Conservation (phyloP, 1,284 basidiomycete species). For the Rhodotorula sp. region DNA sequence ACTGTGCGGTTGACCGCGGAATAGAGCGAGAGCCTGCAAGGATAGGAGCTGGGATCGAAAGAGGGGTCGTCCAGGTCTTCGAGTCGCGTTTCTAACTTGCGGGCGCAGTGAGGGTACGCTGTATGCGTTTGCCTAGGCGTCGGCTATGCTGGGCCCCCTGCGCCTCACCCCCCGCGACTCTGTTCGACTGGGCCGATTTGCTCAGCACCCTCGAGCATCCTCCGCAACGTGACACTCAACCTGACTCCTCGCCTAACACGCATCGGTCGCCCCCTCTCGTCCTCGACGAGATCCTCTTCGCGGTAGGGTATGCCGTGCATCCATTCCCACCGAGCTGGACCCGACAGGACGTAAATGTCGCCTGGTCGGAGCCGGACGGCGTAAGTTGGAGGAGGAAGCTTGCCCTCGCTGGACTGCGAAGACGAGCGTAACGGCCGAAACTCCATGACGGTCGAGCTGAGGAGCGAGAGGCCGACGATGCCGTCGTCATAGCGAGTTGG, state of each 20-base stretch:
- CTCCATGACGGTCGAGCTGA: constrained; percentile 69
- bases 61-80: no score
- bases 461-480: constrained; percentile 72
- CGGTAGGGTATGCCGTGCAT: constrained; percentile 62
- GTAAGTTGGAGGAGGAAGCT: not conserved
- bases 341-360: constrained; percentile 65
- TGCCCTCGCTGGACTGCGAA: not conserved
- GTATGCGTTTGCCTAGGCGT: no score
- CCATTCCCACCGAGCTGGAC: constrained; percentile 69
- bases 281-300: constrained; percentile 43
- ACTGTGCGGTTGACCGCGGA: no score
- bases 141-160: no score
- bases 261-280: constrained; percentile 24
- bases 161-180: not conserved
- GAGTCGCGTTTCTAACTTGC: no score
- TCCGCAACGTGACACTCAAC: constrained; percentile 73
- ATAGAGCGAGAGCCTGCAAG: no score
- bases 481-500: constrained; percentile 71
- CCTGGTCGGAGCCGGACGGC: constrained; percentile 57
- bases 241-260: constrained; percentile 57
- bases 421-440: constrained; percentile 49
- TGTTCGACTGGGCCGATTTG: constrained; percentile 56
- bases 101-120: no score
- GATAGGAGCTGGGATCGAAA: no score
- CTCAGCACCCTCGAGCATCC: constrained; percentile 72